Conservation (phyloP, 2,329 filamentous ascomycete genomes). For the Emydomyces testavorans region DNA sequence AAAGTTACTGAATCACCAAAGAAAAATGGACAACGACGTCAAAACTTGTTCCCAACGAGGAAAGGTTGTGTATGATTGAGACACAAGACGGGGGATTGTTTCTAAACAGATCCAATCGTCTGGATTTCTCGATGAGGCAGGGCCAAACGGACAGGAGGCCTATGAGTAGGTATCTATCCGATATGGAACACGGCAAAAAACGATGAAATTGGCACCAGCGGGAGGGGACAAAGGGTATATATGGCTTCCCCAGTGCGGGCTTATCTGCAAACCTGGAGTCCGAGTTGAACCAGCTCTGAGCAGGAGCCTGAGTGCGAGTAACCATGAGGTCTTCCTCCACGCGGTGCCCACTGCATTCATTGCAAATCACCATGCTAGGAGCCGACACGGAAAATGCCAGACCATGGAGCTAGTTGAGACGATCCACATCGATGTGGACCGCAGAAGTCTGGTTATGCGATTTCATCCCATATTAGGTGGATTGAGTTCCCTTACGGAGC, state of each 20-base stretch:
- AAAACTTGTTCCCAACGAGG: slow-evolving; percentile 1
- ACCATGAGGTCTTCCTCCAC: slow-evolving; percentile 2
- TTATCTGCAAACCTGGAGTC: neutral
- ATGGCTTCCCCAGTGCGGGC: neutral
- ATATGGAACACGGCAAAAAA: neutral
- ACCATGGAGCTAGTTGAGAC: slow-evolving; percentile 8
- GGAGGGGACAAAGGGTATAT: slow-evolving; percentile 1
- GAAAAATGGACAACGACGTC: neutral
- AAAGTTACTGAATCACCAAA: neutral
- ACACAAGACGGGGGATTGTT: neutral
- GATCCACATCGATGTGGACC: slow-evolving; percentile 8
- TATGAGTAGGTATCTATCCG: neutral
- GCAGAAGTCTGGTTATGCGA: neutral
- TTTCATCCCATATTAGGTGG: slow-evolving; percentile 4
- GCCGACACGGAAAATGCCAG: neutral
- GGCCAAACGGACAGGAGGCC: neutral
- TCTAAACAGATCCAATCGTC: neutral
- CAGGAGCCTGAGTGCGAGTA: too few relatives aligned
- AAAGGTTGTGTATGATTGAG: neutral
- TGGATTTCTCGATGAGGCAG: neutral
- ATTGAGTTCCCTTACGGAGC: neutral
- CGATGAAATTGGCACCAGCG: neutral
- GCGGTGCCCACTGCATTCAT: slow-evolving; percentile 8
- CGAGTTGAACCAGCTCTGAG: neutral
- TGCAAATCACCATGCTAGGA: neutral